Evolutionary conservation across 108 stramenopile genomes (phyloP).

Genomic region (Seminavis robusta): DNA sequence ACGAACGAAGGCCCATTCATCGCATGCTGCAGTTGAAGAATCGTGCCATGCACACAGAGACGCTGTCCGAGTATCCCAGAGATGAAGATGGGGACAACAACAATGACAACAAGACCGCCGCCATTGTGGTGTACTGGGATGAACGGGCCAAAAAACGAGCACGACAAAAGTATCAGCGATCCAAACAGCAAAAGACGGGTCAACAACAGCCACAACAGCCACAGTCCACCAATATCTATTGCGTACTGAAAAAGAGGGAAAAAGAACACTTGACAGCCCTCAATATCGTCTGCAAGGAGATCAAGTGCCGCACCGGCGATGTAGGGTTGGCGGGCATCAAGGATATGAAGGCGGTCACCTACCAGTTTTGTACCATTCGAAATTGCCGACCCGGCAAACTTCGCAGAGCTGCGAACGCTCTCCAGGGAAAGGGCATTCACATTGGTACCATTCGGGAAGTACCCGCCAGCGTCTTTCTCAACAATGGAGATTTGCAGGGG

Average conservation of each 20-base stretch:
- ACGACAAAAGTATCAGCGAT: conserved; percentile 21
- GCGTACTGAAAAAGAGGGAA: conserved; percentile 65
- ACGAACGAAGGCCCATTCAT: background rate
- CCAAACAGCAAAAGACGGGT: conserved; percentile 3
- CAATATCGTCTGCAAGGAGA: conserved; percentile 28
- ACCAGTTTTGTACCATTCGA: conserved; percentile 77
- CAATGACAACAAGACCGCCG: conserved; percentile 9
- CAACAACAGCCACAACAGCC: background rate
- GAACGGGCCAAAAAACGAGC: conserved; percentile 21
- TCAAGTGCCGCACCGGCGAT: conserved; percentile 65
- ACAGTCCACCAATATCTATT: conserved; percentile 9
- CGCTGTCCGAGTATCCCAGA: background rate
- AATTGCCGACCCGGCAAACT: conserved; percentile 13
- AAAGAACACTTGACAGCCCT: conserved; percentile 69
- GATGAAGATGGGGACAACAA: background rate
- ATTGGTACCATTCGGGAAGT: conserved; percentile 30
- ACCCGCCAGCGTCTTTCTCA: conserved; percentile 23
- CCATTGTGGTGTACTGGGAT: conserved; percentile 51
- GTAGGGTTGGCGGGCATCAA: conserved; percentile 82
- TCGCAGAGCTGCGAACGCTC: background rate
- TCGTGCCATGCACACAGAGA: background rate
- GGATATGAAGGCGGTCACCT: conserved; percentile 84
- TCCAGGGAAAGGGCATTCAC: conserved; percentile 3
- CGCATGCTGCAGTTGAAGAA: background rate
- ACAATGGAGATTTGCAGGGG: conserved; percentile 55